Conservation (phyloP, 2,329 filamentous ascomycete genomes). For the Seiridium unicorne region DNA sequence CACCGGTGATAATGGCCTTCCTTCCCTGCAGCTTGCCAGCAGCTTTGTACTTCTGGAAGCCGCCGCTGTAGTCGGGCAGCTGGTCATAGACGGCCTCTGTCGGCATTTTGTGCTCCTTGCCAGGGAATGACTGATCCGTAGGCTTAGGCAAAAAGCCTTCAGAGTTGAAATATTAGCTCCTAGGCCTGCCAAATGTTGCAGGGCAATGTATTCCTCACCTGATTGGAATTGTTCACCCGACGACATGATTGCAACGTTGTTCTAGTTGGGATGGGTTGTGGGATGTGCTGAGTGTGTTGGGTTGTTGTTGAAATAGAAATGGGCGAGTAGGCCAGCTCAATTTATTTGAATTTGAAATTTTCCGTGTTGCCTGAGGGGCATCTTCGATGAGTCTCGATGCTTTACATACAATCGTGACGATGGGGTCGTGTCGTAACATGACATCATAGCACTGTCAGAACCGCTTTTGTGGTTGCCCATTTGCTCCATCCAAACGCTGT, state of each 20-base stretch:
- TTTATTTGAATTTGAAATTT: too few species aligned
- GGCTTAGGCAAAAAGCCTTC: slow-evolving; percentile 23
- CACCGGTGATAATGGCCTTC: slow-evolving; percentile 77
- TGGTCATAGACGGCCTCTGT: slow-evolving; percentile 60
- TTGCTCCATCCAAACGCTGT: background rate
- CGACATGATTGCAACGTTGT: background rate
- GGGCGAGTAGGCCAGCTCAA: too few species aligned
- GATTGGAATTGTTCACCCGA: slow-evolving; percentile 1
- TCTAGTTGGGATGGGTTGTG: background rate
- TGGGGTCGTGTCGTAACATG: slow-evolving; percentile 1
- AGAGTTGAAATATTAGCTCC: background rate
- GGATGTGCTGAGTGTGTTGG: background rate
- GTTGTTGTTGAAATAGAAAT: background rate
- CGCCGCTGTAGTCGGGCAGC: slow-evolving; percentile 66
- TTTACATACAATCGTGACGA: slow-evolving; percentile 1
- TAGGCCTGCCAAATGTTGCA: background rate
- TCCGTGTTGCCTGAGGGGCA: background rate
- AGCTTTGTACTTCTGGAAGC: slow-evolving; percentile 68
- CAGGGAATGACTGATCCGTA: slow-evolving; percentile 39
- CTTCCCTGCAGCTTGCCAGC: slow-evolving; percentile 74
- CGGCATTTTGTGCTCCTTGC: slow-evolving; percentile 46
- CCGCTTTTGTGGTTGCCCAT: slow-evolving; percentile 1
- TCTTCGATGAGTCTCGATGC: background rate
- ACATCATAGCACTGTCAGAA: slow-evolving; percentile 4
- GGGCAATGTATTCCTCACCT: background rate